Evolutionary conservation across 108 stramenopile genomes (phyloP), one percentile per base, ranked within the genome.

Genomic region (Skeletonema costatum): DNA sequence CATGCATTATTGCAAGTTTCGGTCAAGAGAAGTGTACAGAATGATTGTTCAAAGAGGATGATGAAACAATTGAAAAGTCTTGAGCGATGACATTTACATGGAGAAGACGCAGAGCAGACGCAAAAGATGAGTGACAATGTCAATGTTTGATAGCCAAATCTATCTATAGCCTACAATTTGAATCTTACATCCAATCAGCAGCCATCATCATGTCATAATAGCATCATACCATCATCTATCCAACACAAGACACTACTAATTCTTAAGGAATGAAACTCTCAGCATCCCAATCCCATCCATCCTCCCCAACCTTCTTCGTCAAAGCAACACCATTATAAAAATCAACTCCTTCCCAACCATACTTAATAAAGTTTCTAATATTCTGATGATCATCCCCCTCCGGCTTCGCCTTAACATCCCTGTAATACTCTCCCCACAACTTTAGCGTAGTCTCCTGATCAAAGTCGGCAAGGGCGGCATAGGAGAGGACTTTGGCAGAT

Each of bases 321-420:
- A 96, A 68, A 16, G 89, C 91, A 86, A 96, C 89, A n/a, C 95
- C 95, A 72, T 93, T 92, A 59, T 90, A 88, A 75, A 96, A 96
- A 32, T 90, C 86, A 42, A 96, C 92, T 73, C 95, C 92, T 12
- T 85, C 84, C 84, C 84, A 85, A 5, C 84, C 84, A 53, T 72
- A 69, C 79, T 78, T 88, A 88, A 96, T 93, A 69, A 96, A 94
- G 64, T 92, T 93, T 33, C 95, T 86, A 78, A 94, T 96, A 62
- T 96, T 96, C 64, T 83, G 88, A 74, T 96, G 95, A 42, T 84
- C 84, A 25, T 69, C 78, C 6, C 91, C 92, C 63, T 91, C 87
- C 21, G 92, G 92, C 48, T 87, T 87, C 12, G 88, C 88, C 46
- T 87, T 60, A 35, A 96, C 95, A 42, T 96, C 95, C 75, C 90